phyloP scores from a whole-genome alignment of 140 eudicot species.

The Ambrosia hybrid region DNA sequence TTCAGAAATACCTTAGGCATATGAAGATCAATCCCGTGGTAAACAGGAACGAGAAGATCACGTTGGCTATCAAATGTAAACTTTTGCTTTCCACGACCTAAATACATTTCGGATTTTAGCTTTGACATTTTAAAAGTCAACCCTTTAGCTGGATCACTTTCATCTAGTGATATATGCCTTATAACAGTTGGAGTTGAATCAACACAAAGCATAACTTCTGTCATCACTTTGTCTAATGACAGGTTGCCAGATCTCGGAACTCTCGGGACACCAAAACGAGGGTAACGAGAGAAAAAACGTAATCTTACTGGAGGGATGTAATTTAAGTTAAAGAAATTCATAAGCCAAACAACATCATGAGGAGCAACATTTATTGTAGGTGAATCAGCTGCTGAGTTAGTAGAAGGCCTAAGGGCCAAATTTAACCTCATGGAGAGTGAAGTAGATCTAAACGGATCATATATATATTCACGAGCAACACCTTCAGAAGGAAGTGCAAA shows the following conservation, averaged over 20 bases:
- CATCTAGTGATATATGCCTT: constrained; percentile 75
- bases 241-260: constrained; percentile 90
- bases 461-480: constrained; percentile 63
- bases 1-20: constrained; percentile 64
- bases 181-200: constrained; percentile 76
- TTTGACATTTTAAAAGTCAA: constrained; percentile 68
- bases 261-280: constrained; percentile 93
- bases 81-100: constrained; percentile 80
- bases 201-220: constrained; percentile 82
- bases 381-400: not conserved
- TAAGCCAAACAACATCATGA: constrained; percentile 82
- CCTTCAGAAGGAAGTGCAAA: constrained; percentile 91
- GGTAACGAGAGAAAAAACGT: constrained; percentile 92
- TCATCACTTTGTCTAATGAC: constrained; percentile 82
- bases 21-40: constrained; percentile 83
- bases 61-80: constrained; percentile 75
- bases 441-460: constrained; percentile 88
- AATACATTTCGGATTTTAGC: constrained; percentile 63
- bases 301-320: constrained; percentile 71
- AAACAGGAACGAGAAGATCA: constrained; percentile 79
- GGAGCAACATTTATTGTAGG: constrained; percentile 58
- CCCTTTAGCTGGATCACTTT: constrained; percentile 89
- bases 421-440: constrained; percentile 71
- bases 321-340: constrained; percentile 67
- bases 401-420: constrained; percentile 64